Evolutionary conservation across 2,329 filamentous ascomycete species (phyloP), one percentile per base, ranked within the genome.

Genomic region (Aschersonia sp.): DNA sequence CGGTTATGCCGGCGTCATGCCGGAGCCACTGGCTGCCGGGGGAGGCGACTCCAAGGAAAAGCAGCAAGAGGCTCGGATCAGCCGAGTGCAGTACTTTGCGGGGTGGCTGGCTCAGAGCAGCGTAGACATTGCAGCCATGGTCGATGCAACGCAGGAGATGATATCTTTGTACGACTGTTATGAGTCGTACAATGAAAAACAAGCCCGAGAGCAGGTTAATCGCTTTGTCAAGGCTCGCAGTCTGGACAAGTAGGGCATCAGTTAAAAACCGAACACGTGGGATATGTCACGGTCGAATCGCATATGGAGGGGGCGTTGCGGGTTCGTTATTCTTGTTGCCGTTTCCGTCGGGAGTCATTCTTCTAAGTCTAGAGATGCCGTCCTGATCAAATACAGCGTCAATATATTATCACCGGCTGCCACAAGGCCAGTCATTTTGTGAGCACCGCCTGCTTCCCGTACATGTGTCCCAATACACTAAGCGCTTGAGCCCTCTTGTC

Each of bases 91-190:
- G 57, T 68, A 74, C 35, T 78, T 77, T 51, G 77, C 87, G 7
- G 77, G 78, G 41, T 96, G 89, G 84, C 71, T 95, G 49, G 85
- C 89, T 1, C 88, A 94, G 60, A 92, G 86, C 57, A 84, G 80
- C 49, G 78, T 95, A 43, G 86, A 94, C 57, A 84, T 95, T 58
- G 80, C 86, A 54, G 84, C 81, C 32, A 82, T 94, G 63, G 84
- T 94, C 46, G 87, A 95, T 64, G 88, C 85, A 58, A 91, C 86
- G 0, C 89, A 96, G 65, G 89, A 95, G 66, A 76, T 95, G 52
- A 86, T 96, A 47, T 89, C 86, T 3, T 77, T 95, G 53, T 95
- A 95, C 61, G 86, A 94, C 59, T 77, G 69, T 51, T 70, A 77
- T 46, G 77, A 80, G 58, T 70, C 76, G 54, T 79, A 78, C 54